A percentile compares a stretch with the other conserved stretches of the same genome.
phyloP scores from a whole-genome alignment of 176 grass and related monocot genomes.

The Carex cristatella region DNA sequence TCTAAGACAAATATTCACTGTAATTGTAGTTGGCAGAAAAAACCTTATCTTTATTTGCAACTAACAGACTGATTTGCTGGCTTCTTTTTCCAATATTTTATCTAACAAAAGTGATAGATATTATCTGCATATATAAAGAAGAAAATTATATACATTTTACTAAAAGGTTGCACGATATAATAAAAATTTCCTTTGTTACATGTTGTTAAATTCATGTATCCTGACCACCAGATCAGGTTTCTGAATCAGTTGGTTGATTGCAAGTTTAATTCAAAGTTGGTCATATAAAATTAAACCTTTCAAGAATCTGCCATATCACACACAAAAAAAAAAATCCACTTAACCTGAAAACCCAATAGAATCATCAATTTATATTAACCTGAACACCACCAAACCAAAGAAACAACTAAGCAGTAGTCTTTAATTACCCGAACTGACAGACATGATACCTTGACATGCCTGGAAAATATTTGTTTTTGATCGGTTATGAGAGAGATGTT shows the following conservation, averaged over 20 bases:
- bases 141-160: background rate
- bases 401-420: background rate
- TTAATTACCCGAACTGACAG: background rate
- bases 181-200: background rate
- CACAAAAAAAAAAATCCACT: background rate
- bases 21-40: conserved; percentile 11
- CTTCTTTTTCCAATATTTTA: conserved; percentile 14
- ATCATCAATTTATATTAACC: background rate
- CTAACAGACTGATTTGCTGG: background rate
- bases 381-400: background rate
- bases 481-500: background rate
- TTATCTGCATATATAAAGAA: conserved; percentile 8
- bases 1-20: background rate
- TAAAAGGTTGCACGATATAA: background rate
- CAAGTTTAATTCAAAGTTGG: background rate
- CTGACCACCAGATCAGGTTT: background rate
- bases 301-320: too few species aligned
- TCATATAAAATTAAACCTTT: too few species aligned
- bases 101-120: conserved; percentile 17
- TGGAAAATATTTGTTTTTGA: background rate
- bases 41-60: conserved; percentile 4
- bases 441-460: background rate
- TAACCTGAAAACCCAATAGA: background rate
- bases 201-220: background rate
- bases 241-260: background rate